A percentile compares a stretch with the other conserved stretches of the same genome.
These are phyloP conservation scores for Yamadazyma sp. DNA, from an alignment of 1,139 yeast genomes.

Conservation along the genomic window DNA sequence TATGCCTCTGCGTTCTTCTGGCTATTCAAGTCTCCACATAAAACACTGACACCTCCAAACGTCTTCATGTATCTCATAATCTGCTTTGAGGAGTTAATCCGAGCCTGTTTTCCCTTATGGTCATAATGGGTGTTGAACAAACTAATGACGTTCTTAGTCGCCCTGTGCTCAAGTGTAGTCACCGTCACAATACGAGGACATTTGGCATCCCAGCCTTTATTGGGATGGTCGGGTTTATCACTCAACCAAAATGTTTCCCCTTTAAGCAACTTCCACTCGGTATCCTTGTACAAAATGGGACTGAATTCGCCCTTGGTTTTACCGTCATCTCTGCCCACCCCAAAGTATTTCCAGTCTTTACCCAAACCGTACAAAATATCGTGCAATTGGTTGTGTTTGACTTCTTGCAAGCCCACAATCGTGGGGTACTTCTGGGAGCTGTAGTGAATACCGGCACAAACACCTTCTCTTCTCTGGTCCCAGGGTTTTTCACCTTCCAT, in stretches of 20 bases:
- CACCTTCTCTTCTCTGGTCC: constrained; percentile 24
- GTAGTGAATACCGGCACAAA: constrained; percentile 18
- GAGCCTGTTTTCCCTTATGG: constrained; percentile 40
- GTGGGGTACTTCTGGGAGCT: constrained; percentile 20
- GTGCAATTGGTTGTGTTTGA: constrained; percentile 27
- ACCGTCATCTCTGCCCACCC: constrained; percentile 54
- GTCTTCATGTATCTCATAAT: constrained; percentile 32
- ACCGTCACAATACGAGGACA: constrained; percentile 43
- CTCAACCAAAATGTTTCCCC: constrained; percentile 47
- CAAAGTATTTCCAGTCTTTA: constrained; percentile 39
- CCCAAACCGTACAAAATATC: constrained; percentile 28
- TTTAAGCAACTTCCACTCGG: constrained; percentile 28
- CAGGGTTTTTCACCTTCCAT: constrained; percentile 29
- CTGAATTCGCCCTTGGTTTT: constrained; percentile 42
- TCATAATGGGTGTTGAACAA: constrained; percentile 47
- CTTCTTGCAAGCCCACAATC: constrained; percentile 34
- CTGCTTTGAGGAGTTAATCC: constrained; percentile 28
- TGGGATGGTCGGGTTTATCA: constrained; percentile 39
- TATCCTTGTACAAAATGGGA: constrained; percentile 39
- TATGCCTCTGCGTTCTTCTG: constrained; percentile 16
- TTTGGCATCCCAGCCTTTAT: constrained; percentile 45
- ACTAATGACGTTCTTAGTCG: constrained; percentile 26
- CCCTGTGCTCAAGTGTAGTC: constrained; percentile 27
- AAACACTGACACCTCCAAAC: constrained; percentile 30
- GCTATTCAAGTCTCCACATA: constrained; percentile 24